Evolutionary conservation across 2,329 filamentous ascomycete genomes (phyloP).

Genomic region (Diaporthe batatas): DNA sequence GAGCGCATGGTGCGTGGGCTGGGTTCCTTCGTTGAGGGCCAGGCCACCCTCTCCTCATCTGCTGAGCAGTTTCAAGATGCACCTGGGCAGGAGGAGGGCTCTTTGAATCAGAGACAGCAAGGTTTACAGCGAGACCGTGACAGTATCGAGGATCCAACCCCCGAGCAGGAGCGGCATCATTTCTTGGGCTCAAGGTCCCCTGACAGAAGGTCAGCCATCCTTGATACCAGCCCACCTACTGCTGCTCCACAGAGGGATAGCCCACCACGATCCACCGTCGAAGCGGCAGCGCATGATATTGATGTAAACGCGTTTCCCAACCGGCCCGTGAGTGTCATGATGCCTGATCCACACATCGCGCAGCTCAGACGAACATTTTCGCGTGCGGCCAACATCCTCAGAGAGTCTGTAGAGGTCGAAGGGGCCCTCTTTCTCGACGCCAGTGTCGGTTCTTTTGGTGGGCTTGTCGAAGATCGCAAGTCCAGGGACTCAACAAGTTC

Average conservation of each 20-base stretch:
- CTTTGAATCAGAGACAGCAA: slow-evolving; percentile 34
- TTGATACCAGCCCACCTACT: background rate
- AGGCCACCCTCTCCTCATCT: slow-evolving; percentile 24
- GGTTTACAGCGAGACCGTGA: slow-evolving; percentile 24
- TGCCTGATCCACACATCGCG: slow-evolving; percentile 12
- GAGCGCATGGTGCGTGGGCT: slow-evolving; percentile 47
- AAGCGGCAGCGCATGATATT: background rate
- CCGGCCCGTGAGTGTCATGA: background rate
- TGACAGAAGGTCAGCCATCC: background rate
- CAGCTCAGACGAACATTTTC: slow-evolving; percentile 49
- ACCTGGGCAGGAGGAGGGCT: slow-evolving; percentile 29
- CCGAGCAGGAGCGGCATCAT: background rate
- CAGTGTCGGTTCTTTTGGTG: slow-evolving; percentile 49
- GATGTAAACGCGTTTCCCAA: background rate
- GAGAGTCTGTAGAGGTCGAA: slow-evolving; percentile 58
- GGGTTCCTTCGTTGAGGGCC: slow-evolving; percentile 45
- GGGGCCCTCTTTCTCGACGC: slow-evolving; percentile 55
- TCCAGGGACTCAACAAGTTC: slow-evolving; percentile 43
- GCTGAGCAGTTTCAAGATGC: slow-evolving; percentile 16
- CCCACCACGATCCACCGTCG: background rate
- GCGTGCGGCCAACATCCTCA: slow-evolving; percentile 58
- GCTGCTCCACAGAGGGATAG: background rate
- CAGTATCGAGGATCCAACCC: background rate
- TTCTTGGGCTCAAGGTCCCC: background rate
- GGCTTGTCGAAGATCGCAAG: slow-evolving; percentile 44